A percentile compares a stretch with the other conserved stretches of the same genome.
These are phyloP conservation scores for Suhomyces canberraensis DNA, from an alignment of 805 yeast species.

Conservation along the genomic window DNA sequence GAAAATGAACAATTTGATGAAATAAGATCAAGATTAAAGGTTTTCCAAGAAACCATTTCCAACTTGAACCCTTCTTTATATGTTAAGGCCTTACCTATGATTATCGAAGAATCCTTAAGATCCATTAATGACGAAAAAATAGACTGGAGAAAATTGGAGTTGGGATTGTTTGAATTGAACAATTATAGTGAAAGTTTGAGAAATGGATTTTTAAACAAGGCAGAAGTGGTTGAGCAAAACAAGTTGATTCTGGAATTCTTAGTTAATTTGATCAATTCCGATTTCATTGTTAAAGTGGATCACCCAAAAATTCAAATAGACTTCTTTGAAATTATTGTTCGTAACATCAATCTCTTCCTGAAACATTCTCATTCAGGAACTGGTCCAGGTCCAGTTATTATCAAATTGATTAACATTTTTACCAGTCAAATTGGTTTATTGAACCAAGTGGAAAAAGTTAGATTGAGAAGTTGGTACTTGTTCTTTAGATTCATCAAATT, in stretches of 20 bases:
- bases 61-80: conserved; percentile 56
- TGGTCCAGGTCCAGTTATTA: conserved; percentile 41
- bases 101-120: conserved; percentile 49
- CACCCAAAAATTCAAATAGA: conserved; percentile 81
- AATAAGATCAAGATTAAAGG: conserved; percentile 67
- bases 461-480: conserved; percentile 85
- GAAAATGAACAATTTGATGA: conserved; percentile 77
- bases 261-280: conserved; percentile 49
- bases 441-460: conserved; percentile 67
- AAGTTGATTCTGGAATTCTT: conserved; percentile 60
- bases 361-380: conserved; percentile 3
- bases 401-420: conserved; percentile 70
- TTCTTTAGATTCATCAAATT: conserved; percentile 78
- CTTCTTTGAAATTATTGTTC: conserved; percentile 81
- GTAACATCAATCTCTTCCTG: conserved; percentile 64
- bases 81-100: conserved; percentile 55
- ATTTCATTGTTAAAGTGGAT: conserved; percentile 44
- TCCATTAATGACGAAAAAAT: conserved; percentile 23
- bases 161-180: conserved; percentile 80
- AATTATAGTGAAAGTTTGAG: conserved; percentile 77
- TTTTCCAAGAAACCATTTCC: conserved; percentile 80
- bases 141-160: conserved; percentile 81
- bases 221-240: conserved; percentile 56
- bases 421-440: conserved; percentile 80
- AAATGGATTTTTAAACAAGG: conserved; percentile 68